Evolutionary conservation across 2,329 filamentous ascomycete genomes (phyloP).

Genomic region (Colletotrichum tamarilloi): DNA sequence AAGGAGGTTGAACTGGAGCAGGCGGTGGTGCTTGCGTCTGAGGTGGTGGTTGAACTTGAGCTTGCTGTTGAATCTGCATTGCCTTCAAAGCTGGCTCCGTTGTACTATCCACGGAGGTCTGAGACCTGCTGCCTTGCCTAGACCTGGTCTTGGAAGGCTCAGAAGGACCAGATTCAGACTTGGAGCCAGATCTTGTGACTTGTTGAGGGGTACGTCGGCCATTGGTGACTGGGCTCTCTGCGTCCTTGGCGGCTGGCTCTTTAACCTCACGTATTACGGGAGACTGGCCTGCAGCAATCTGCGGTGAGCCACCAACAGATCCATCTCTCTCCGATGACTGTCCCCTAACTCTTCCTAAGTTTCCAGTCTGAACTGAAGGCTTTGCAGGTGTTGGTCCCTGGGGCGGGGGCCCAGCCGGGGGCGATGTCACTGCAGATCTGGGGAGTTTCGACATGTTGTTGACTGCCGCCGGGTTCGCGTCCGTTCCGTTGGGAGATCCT

Average conservation of each 20-base stretch:
- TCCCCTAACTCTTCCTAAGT: conserved; percentile 58
- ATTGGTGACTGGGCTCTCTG: conserved; percentile 65
- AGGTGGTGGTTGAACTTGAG: conserved; percentile 1
- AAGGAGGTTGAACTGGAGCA: conserved; percentile 47
- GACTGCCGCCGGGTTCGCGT: conserved; percentile 49
- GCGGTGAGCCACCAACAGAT: conserved; percentile 49
- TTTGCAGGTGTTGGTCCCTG: conserved; percentile 64
- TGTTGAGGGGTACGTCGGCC: conserved; percentile 75
- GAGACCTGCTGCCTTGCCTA: conserved; percentile 62
- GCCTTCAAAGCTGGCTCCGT: conserved; percentile 66
- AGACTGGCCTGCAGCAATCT: conserved; percentile 48
- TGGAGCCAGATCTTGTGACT: conserved; percentile 50
- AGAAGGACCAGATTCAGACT: conserved; percentile 46
- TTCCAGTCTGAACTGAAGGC: conserved; percentile 54
- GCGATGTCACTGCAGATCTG: conserved; percentile 50
- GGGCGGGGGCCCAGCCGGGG: conserved; percentile 59
- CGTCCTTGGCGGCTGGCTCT: conserved; percentile 45
- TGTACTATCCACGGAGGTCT: conserved; percentile 76
- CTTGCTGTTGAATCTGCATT: conserved; percentile 36
- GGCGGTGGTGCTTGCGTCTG: conserved; percentile 39
- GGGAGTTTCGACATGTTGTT: conserved; percentile 52
- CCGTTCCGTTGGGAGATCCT: conserved; percentile 51
- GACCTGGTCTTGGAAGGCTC: conserved; percentile 48
- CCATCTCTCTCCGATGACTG: conserved; percentile 60
- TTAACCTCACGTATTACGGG: conserved; percentile 54